Evolutionary conservation across 495 filamentous ascomycete species (phyloP).

Genomic region (Talaromyces wortmannii): DNA sequence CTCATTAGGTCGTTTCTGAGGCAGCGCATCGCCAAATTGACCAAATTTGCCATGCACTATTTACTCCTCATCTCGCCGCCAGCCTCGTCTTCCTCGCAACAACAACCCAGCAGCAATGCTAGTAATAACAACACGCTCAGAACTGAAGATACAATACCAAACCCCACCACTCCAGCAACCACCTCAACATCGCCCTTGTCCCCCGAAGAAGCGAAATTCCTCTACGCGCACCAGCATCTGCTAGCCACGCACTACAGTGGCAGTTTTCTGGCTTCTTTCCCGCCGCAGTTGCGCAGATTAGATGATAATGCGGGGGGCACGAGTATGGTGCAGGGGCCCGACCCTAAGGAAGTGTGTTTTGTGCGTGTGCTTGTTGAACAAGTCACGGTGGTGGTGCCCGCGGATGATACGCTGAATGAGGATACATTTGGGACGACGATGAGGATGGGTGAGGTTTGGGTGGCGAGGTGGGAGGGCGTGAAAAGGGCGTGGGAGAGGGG

Average conservation of each 20-base stretch:
- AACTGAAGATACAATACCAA: conserved; percentile 7
- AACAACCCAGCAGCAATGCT: background rate
- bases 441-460: conserved; percentile 76
- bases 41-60: conserved; percentile 37
- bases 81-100: conserved; percentile 39
- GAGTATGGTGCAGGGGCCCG: conserved; percentile 86
- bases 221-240: conserved; percentile 72
- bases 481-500: conserved; percentile 63
- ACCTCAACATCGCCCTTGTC: conserved; percentile 52
- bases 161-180: conserved; percentile 26
- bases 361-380: conserved; percentile 60
- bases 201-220: conserved; percentile 64
- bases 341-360: conserved; percentile 77
- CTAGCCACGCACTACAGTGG: conserved; percentile 74
- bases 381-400: conserved; percentile 46
- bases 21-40: conserved; percentile 72
- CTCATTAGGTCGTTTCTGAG: conserved; percentile 79
- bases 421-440: conserved; percentile 50
- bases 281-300: conserved; percentile 63
- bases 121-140: background rate
- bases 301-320: conserved; percentile 87
- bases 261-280: conserved; percentile 78
- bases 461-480: conserved; percentile 81
- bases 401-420: conserved; percentile 50
- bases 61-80: conserved; percentile 25